Percentiles rank a stretch among this genome's conserved stretches.
phyloP scores from a whole-genome alignment of 2,329 filamentous ascomycete genomes.

The Falciphora oryzae region DNA sequence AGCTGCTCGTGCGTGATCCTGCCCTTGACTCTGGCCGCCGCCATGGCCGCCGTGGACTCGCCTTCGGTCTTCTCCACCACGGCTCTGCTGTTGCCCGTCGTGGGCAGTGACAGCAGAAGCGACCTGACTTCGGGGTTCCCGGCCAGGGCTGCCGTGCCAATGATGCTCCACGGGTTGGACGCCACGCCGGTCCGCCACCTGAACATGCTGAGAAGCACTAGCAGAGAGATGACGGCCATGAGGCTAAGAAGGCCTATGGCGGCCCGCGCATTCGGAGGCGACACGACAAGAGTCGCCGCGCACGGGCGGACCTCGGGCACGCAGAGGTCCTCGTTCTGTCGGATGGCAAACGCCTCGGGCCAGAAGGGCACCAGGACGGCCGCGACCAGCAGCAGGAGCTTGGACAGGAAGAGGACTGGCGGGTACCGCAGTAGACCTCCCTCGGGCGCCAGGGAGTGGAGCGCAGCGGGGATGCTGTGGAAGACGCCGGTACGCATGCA shows the following conservation, averaged over 20 bases:
- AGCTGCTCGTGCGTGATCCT: constrained; percentile 9
- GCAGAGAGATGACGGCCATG: constrained; percentile 22
- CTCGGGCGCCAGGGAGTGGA: constrained; percentile 3
- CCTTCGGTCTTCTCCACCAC: not conserved
- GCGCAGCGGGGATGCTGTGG: constrained; percentile 14
- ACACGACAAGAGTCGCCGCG: constrained; percentile 24
- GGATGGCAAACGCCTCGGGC: constrained; percentile 24
- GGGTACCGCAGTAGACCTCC: constrained; percentile 5
- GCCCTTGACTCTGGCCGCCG: constrained; percentile 1
- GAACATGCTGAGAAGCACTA: constrained; percentile 20
- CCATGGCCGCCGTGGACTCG: not conserved
- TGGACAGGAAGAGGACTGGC: constrained; percentile 7
- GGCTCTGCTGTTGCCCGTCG: not conserved
- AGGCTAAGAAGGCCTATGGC: constrained; percentile 22
- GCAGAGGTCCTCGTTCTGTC: constrained; percentile 20
- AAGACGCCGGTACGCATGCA: constrained; percentile 21
- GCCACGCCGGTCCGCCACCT: constrained; percentile 26
- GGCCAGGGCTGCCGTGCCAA: constrained; percentile 23
- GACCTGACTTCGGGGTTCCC: constrained; percentile 19
- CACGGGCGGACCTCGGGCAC: constrained; percentile 15
- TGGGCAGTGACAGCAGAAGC: constrained; percentile 9
- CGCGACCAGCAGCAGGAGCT: constrained; percentile 6
- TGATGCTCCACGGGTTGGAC: constrained; percentile 31
- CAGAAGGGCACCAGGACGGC: constrained; percentile 24
- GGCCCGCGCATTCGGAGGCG: constrained; percentile 19